Percentiles rank a stretch among this genome's conserved stretches.
These are phyloP conservation scores for Penicillium sp. DNA, from an alignment of 2,329 filamentous ascomycete genomes.

Conservation along the genomic window DNA sequence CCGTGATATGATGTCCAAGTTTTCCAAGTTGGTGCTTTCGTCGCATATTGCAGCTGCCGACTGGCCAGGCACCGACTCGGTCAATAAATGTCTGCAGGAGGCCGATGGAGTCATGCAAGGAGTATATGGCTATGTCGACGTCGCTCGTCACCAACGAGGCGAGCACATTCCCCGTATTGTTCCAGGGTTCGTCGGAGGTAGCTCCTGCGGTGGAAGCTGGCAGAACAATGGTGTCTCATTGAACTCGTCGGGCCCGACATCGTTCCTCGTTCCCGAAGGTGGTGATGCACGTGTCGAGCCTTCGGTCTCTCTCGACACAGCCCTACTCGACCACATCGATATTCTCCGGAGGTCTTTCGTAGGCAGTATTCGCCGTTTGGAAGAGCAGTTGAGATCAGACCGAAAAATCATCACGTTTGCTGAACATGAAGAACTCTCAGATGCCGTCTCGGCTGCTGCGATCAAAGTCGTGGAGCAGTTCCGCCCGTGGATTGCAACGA, in stretches of 20 bases:
- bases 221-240: constrained; percentile 62
- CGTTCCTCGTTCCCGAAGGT: constrained; percentile 83
- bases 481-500: constrained; percentile 80
- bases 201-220: constrained; percentile 82
- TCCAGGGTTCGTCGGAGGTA: constrained; percentile 89
- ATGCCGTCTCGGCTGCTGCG: constrained; percentile 75
- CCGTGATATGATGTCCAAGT: constrained; percentile 98
- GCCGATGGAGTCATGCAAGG: constrained; percentile 94
- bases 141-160: constrained; percentile 86
- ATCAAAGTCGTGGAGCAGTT: constrained; percentile 83
- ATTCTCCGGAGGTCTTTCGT: constrained; percentile 81
- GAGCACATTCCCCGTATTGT: constrained; percentile 91
- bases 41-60: constrained; percentile 96
- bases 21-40: constrained; percentile 97
- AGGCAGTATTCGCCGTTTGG: constrained; percentile 80
- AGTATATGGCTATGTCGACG: constrained; percentile 94
- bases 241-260: constrained; percentile 62
- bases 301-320: constrained; percentile 69
- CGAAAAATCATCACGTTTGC: constrained; percentile 80
- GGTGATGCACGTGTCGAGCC: constrained; percentile 72
- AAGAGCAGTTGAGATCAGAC: constrained; percentile 73
- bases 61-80: constrained; percentile 90
- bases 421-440: constrained; percentile 75
- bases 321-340: constrained; percentile 77
- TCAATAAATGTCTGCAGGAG: constrained; percentile 92